A percentile compares a stretch with the other conserved stretches of the same genome.
These are phyloP conservation scores for Mucor circinelloides DNA, from an alignment of 371 early-diverging fungal genomes.

Conservation along the genomic window DNA sequence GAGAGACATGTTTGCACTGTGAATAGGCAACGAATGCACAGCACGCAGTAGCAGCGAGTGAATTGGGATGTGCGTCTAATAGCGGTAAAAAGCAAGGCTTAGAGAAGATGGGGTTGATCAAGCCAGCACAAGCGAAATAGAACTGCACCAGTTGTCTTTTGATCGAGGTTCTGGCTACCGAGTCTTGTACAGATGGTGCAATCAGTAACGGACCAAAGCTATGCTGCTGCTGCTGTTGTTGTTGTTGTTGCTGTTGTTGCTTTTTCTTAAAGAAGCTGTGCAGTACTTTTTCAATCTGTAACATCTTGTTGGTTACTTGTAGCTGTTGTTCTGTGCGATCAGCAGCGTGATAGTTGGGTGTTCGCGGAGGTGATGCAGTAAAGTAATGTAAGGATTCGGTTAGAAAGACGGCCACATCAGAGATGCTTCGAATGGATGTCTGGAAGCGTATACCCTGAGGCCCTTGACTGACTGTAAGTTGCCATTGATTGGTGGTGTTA, in stretches of 20 bases:
- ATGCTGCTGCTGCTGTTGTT: background rate
- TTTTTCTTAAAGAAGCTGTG: constrained; percentile 30
- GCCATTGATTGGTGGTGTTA: constrained; percentile 17
- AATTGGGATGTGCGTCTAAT: constrained; percentile 21
- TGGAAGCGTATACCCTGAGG: constrained; percentile 30
- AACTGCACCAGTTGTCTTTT: constrained; percentile 22
- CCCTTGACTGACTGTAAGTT: constrained; percentile 24
- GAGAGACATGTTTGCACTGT: constrained; percentile 32
- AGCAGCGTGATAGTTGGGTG: constrained; percentile 28
- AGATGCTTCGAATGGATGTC: constrained; percentile 34
- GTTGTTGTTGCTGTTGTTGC: background rate
- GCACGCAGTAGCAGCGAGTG: constrained; percentile 33
- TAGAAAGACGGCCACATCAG: constrained; percentile 31
- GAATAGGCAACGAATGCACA: constrained; percentile 32
- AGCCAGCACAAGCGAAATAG: constrained; percentile 33
- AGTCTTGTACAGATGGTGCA: background rate
- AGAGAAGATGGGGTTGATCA: constrained; percentile 25
- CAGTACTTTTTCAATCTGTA: constrained; percentile 31
- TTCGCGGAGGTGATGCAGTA: constrained; percentile 17
- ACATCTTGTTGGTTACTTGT: constrained; percentile 31
- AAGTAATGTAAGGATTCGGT: constrained; percentile 30
- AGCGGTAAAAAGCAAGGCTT: constrained; percentile 27
- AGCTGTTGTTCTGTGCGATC: constrained; percentile 20
- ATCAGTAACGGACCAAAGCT: background rate
- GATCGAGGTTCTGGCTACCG: background rate